These are phyloP conservation scores for Podospora pseudocomata DNA, from an alignment of 495 filamentous ascomycete genomes.

Conservation along the genomic window DNA sequence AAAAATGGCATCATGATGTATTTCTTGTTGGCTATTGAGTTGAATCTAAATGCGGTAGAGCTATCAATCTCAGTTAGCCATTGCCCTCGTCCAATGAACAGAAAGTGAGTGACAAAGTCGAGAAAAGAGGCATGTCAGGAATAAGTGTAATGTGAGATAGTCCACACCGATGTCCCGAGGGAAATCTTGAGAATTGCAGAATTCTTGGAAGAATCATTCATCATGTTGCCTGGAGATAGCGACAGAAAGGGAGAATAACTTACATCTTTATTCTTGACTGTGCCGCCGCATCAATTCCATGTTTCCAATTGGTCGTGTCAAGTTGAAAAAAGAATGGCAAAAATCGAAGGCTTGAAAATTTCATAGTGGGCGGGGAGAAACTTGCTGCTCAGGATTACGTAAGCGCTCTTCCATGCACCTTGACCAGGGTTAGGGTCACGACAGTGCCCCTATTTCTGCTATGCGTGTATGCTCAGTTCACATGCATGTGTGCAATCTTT, in stretches of 20 bases:
- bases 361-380: neutral
- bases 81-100: constrained; percentile 31
- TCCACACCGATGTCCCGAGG: constrained; percentile 25
- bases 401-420: neutral
- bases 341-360: neutral
- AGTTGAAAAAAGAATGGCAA: neutral
- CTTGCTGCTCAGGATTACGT: neutral
- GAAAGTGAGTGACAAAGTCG: constrained; percentile 35
- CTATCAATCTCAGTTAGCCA: neutral
- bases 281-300: neutral
- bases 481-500: too few species aligned
- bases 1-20: too few species aligned
- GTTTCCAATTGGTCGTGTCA: neutral
- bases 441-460: neutral
- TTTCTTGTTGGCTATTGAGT: too few species aligned
- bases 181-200: constrained; percentile 54
- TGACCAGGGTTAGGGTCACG: neutral
- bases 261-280: constrained; percentile 1
- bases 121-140: constrained; percentile 12
- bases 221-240: constrained; percentile 15
- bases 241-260: constrained; percentile 6
- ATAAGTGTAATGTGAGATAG: constrained; percentile 33
- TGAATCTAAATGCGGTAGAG: neutral
- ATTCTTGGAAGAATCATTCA: constrained; percentile 52
- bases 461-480: too few species aligned